Evolutionary conservation across 129 eudicot genomes (phyloP), one percentile per base, ranked within the genome.

Genomic region (Ambrosia artemisiifolia): DNA sequence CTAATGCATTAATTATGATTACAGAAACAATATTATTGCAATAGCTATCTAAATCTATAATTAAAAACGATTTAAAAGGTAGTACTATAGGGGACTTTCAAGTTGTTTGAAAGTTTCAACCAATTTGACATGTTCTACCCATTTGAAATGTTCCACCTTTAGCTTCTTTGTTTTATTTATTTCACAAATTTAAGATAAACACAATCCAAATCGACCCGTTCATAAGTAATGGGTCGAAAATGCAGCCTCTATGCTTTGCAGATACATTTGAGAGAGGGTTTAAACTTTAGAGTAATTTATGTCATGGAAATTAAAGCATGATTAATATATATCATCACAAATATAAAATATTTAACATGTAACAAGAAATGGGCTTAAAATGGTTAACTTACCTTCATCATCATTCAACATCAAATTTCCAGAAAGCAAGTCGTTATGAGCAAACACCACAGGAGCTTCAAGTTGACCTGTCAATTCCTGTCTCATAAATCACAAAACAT

Each of bases 391-490:
- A 92, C 96, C 96, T 87, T 89, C 86, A 40, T 85, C 83, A 46
- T 92, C 90, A 76, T 87, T 89, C 11, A 78, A 82, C 96, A 92
- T 92, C 79, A 92, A 66, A 74, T 92, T 92, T 59, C 98, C 98
- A 14, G 92, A 92, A 77, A 93, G 95, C 70, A 93, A 70, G 80
- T 92, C 98, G 70, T 92, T 92, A 80, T 92, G 98, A 79, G 86
- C 87, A 78, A 78, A 92, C 55, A 92, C 96, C 69, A 92, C 96
- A 28, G 98, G 96, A 72, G 98, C 87, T 69, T 82, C 20, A 70
- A 92, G 86, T 48, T 62, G 79, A 79, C 78, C 94, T 53, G 98
- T 87, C 86, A 92, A 70, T 79, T 84, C 94, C 96, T 92, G 95
- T 83, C 77, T 75, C 82, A 83, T 36, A 79, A 67, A 78, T 71